A percentile compares a stretch with the other conserved stretches of the same genome.
These are phyloP conservation scores for Aspergillus sp. DNA, from an alignment of 2,329 filamentous ascomycete genomes.

Conservation along the genomic window DNA sequence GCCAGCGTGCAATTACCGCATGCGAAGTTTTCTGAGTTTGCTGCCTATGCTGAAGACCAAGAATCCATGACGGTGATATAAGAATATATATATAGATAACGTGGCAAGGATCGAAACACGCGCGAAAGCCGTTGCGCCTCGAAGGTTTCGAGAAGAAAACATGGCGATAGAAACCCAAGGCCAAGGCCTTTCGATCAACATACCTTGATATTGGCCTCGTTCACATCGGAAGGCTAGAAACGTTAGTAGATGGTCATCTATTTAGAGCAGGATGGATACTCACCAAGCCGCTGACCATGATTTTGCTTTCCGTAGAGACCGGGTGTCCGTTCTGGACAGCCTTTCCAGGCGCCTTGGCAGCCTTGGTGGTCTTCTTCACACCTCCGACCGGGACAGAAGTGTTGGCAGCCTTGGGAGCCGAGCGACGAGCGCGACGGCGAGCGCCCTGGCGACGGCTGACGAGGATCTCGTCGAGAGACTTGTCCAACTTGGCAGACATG, in stretches of 20 bases:
- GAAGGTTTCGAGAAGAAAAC: slow-evolving; percentile 46
- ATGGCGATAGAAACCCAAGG: slow-evolving; percentile 73
- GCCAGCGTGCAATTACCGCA: slow-evolving; percentile 31
- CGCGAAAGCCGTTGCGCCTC: slow-evolving; percentile 42
- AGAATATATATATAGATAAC: slow-evolving; percentile 13
- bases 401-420: slow-evolving; percentile 41
- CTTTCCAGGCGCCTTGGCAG: slow-evolving; percentile 47
- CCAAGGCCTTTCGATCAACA: slow-evolving; percentile 84
- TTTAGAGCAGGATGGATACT: slow-evolving; percentile 49
- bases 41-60: slow-evolving; percentile 35
- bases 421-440: slow-evolving; percentile 51
- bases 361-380: slow-evolving; percentile 73
- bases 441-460: slow-evolving; percentile 66
- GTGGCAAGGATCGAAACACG: slow-evolving; percentile 31
- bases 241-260: slow-evolving; percentile 38
- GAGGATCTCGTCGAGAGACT: slow-evolving; percentile 97
- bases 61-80: slow-evolving; percentile 23
- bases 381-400: slow-evolving; percentile 76
- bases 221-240: slow-evolving; percentile 86
- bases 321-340: slow-evolving; percentile 66
- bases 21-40: slow-evolving; percentile 34
- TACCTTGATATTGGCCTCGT: slow-evolving; percentile 99
- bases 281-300: slow-evolving; percentile 98
- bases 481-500: slow-evolving; percentile 95
- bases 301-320: slow-evolving; percentile 79